A percentile compares a stretch with the other conserved stretches of the same genome.
phyloP scores from a whole-genome alignment of 208 protist genomes.

The Leishmania martiniquensis region DNA sequence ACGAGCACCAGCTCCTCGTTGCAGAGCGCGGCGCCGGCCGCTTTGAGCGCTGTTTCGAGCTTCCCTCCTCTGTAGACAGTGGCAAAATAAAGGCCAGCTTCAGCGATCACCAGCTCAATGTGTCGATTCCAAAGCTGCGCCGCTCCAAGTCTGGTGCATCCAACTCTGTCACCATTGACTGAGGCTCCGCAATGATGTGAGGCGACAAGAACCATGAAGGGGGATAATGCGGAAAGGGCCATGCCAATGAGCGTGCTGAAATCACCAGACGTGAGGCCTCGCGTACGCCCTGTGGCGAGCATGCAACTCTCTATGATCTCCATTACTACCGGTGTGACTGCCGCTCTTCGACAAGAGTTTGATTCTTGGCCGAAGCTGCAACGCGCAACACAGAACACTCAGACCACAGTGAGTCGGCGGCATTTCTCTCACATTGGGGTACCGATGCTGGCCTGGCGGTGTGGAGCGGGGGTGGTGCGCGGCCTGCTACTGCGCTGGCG shows the following conservation, averaged over 20 bases:
- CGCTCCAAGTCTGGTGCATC: constrained; percentile 4
- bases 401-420: no score
- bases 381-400: no score
- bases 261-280: neutral
- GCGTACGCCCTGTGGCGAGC: neutral
- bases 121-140: constrained; percentile 58
- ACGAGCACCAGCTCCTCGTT: constrained; percentile 37
- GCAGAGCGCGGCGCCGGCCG: constrained; percentile 60
- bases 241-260: neutral
- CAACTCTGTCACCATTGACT: constrained; percentile 58
- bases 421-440: neutral
- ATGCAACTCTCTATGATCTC: no score
- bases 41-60: constrained; percentile 82
- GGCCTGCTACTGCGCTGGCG: neutral
- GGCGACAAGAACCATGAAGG: neutral
- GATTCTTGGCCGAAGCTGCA: no score
- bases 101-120: constrained; percentile 48
- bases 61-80: constrained; percentile 44
- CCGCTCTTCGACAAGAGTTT: no score
- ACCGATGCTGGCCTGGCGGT: neutral
- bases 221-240: neutral
- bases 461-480: neutral
- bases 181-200: neutral
- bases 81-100: constrained; percentile 57
- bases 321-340: no score